Evolutionary conservation across 139 green algal species (phyloP), one percentile per base, ranked within the genome.

Genomic region (Monoraphidium neglectum): DNA sequence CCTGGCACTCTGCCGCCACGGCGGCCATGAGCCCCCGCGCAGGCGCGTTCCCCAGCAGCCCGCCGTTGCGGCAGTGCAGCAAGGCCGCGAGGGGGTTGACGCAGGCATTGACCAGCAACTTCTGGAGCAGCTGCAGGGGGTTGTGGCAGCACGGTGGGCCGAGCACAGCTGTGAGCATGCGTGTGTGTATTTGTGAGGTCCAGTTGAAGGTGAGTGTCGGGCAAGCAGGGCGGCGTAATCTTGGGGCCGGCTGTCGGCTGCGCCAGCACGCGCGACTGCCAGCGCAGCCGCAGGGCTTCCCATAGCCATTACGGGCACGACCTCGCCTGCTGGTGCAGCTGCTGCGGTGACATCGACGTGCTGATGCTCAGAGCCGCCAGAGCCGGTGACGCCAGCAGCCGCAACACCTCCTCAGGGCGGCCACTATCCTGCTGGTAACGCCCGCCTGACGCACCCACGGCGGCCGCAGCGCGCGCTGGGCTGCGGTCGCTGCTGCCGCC

Each of bases 81-180:
- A 88, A 68, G 18, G 77, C 83, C 12, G 82, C 83, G 35, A 85
- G 40, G 8, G 86, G 80, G 64, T 90, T 90, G 64, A 82, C 75
- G 53, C 51, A 74, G 63, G 77, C 87, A 72, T 88, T 90, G 30
- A 80, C 61, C 0, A 83, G 61, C 38, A 90, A 75, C 72, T 88
- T 88, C 4, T 61, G n/a, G 23, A 79, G 62, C 63, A 79, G 73
- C 73, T 72, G 62, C 63, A 56, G 32, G 26, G n/a, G n/a, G n/a
- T n/a, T n/a, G n/a, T n/a, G n/a, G n/a, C n/a, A n/a, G n/a, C n/a
- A n/a, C n/a, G n/a, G n/a, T n/a, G n/a, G n/a, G n/a, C n/a, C n/a
- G n/a, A n/a, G n/a, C n/a, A n/a, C n/a, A n/a, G n/a, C n/a, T n/a
- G n/a, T n/a, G n/a, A n/a, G n/a, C n/a, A n/a, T n/a, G n/a, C n/a